Evolutionary conservation across 106 monocot genomes (phyloP).

Genomic region (Posidonia australis): DNA sequence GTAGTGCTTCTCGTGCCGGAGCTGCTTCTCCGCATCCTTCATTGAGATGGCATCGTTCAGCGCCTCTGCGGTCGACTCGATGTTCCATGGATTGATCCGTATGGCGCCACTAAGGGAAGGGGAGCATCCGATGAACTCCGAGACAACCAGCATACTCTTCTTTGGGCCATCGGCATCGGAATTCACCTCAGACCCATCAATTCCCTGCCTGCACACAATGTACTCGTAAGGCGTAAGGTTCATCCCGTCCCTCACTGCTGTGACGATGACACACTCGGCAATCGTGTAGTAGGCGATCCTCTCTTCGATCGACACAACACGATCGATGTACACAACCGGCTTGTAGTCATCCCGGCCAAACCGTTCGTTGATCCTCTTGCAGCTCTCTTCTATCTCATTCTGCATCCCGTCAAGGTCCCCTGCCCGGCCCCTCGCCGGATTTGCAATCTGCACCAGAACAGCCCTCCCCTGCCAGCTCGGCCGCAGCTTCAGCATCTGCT

Average conservation of each 20-base stretch:
- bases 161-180: too few relatives aligned
- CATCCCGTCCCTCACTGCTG: too few relatives aligned
- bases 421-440: conserved; percentile 35
- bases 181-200: too few relatives aligned
- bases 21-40: conserved; percentile 38
- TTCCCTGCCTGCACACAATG: too few relatives aligned
- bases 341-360: too few relatives aligned
- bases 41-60: conserved; percentile 39
- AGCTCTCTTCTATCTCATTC: conserved; percentile 47
- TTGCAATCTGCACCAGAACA: conserved; percentile 57
- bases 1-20: too few relatives aligned
- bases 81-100: conserved; percentile 57
- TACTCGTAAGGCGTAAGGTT: too few relatives aligned
- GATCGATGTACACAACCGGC: too few relatives aligned
- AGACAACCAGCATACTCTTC: too few relatives aligned
- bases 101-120: too few relatives aligned
- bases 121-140: too few relatives aligned
- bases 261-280: conserved; percentile 62
- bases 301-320: conserved; percentile 33
- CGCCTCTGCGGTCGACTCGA: conserved; percentile 39
- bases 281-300: conserved; percentile 54
- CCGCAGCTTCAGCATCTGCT: too few relatives aligned
- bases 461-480: conserved; percentile 71
- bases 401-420: conserved; percentile 49
- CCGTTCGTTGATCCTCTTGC: conserved; percentile 50